Conservation (phyloP, 2,329 filamentous ascomycete genomes). For the Lachnellula arida region DNA sequence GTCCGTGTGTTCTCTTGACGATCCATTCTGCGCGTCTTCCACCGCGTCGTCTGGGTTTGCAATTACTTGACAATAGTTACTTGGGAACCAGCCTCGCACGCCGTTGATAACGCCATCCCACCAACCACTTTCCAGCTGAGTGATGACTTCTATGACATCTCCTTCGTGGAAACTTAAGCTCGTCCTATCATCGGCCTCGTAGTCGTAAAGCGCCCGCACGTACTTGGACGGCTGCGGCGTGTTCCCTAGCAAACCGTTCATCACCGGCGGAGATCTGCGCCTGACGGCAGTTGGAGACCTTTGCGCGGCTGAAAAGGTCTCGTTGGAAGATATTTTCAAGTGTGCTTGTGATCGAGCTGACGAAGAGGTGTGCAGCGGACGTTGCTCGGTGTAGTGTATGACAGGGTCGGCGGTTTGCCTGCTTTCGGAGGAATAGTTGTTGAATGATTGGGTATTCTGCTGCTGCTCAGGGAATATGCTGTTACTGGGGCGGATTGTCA, state of each 20-base stretch:
- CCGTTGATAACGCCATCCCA: conserved; percentile 99
- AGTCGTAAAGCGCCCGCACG: conserved; percentile 94
- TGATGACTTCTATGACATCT: conserved; percentile 97
- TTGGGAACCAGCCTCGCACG: conserved; percentile 96
- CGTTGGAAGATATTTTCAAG: conserved; percentile 14
- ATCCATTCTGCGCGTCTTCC: conserved; percentile 51
- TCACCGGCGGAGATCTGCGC: conserved; percentile 34
- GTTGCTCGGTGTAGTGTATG: conserved; percentile 10
- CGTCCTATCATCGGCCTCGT: conserved; percentile 94
- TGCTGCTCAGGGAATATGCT: conserved; percentile 30
- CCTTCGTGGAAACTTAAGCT: conserved; percentile 96
- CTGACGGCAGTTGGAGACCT: conserved; percentile 18
- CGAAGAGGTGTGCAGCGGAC: conserved; percentile 12
- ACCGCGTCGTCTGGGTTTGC: conserved; percentile 68
- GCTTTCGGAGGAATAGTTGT: conserved; percentile 13
- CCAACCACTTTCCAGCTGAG: conserved; percentile 96
- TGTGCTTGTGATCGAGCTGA: conserved; percentile 12
- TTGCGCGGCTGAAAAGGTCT: conserved; percentile 10
- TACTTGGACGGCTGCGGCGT: conserved; percentile 70
- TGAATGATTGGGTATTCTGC: conserved; percentile 23
- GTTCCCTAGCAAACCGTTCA: conserved; percentile 59
- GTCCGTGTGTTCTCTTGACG: conserved; percentile 44
- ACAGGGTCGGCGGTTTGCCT: conserved; percentile 13
- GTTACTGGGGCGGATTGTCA: conserved; percentile 36
- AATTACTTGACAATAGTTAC: conserved; percentile 94